Base-by-base conservation (phyloP, 805 yeast genomes). In the Jamesozyma hellenica region DNA sequence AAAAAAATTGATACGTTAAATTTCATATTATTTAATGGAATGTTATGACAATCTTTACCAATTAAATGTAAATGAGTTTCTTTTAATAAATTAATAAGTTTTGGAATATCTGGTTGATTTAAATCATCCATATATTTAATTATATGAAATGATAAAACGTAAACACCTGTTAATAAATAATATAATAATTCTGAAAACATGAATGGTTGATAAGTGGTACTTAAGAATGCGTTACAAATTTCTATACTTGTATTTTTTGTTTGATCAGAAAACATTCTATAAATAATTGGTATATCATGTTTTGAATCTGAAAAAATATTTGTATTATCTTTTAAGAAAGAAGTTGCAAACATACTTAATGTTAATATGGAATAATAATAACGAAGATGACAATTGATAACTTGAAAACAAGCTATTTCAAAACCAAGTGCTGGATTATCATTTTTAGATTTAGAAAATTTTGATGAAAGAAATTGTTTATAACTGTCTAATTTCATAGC, bases 1-100 rank as follows among this genome's bases (percentile, higher is more conserved):
- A 55, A 40, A 30, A 50, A 52, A 8, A 53, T 38, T 4, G 53
- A 40, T 5, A 45, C 47, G 25, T 52, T 53, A 54, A 56, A 55
- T 36, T 56, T 55, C 16, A 52, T 45, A 38, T 50, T 52, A 21
- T 47, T 51, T 18, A 46, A 34, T 15, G 45, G 41, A 16, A 49
- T 35, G 13, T 32, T 36, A 33, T 48, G 44, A 13, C 39, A 35
- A 34, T 48, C 45, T 12, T 45, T 44, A 9, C 52, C 54, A 9
- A 53, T 34, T 14, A 53, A 17, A 35, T 46, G 51, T 11, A 30
- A 21, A 34, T 51, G 52, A 4, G 44, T 36, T 9, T 32, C 38
- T 28, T 44, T 33, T 28, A 53, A 35, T 14, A 52, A 32, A 10
- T 40, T 28, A 3, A 53, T 44, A 4, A 42, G 27, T 4, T 36